Percentiles rank a stretch among this genome's conserved stretches.
phyloP scores from a whole-genome alignment of 106 monocot genomes.

The Dioscorea alata region DNA sequence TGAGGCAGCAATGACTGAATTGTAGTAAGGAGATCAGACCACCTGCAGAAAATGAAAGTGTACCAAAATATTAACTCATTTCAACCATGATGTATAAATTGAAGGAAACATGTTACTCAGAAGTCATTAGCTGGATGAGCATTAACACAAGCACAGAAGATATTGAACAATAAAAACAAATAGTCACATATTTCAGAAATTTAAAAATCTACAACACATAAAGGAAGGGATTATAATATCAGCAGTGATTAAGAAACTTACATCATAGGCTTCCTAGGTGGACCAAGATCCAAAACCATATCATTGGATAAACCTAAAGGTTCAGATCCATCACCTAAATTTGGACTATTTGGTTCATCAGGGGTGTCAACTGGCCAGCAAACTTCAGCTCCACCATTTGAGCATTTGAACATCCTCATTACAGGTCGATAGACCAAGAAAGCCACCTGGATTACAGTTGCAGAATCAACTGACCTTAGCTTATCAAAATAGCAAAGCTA shows the following conservation, averaged over 20 bases:
- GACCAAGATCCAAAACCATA: slow-evolving; percentile 53
- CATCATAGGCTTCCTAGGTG: slow-evolving; percentile 37
- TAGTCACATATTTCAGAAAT: not conserved
- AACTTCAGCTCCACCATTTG: slow-evolving; percentile 28
- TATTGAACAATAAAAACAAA: not conserved
- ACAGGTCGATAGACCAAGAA: slow-evolving; percentile 95
- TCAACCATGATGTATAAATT: not conserved
- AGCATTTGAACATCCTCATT: slow-evolving; percentile 85
- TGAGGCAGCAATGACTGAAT: slow-evolving; percentile 56
- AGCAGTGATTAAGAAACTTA: slow-evolving; percentile 20
- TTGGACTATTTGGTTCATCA: slow-evolving; percentile 17
- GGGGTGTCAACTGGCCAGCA: slow-evolving; percentile 75
- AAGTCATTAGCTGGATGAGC: not conserved
- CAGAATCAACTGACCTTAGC: not conserved
- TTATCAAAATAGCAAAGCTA: not conserved
- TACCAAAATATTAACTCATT: not conserved
- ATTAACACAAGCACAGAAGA: not conserved
- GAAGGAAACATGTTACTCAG: not conserved
- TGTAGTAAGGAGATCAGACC: slow-evolving; percentile 75
- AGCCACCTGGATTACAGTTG: slow-evolving; percentile 56
- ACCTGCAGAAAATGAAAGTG: slow-evolving; percentile 27
- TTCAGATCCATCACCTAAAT: slow-evolving; percentile 35
- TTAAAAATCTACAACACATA: not conserved
- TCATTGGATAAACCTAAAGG: slow-evolving; percentile 18
- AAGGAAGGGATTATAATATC: not conserved